Conservation (phyloP, 768 basidiomycete genomes). For the Mycena floridula region DNA sequence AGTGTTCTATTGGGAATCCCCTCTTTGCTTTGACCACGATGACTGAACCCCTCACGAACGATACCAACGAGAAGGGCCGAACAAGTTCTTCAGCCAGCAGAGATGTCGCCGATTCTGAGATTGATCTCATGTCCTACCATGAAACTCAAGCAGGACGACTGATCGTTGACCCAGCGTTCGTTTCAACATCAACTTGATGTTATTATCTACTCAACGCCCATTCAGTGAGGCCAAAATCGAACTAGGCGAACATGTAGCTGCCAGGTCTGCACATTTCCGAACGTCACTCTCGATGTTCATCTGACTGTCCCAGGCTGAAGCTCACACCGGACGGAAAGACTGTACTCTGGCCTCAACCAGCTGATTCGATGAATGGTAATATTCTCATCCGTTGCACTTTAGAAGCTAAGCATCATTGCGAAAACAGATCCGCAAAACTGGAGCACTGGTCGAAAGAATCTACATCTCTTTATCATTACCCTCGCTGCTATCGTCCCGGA, state of each 20-base stretch:
- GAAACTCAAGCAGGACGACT: slow-evolving; percentile 52
- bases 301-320: too few relatives aligned
- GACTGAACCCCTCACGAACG: too few relatives aligned
- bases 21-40: too few relatives aligned
- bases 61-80: background rate
- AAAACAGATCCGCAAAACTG: slow-evolving; percentile 28
- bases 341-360: slow-evolving; percentile 67
- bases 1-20: too few relatives aligned
- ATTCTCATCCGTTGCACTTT: slow-evolving; percentile 39
- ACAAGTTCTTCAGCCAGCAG: background rate
- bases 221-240: slow-evolving; percentile 49
- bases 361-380: slow-evolving; percentile 23
- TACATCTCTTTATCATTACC: slow-evolving; percentile 55
- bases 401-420: slow-evolving; percentile 60
- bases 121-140: slow-evolving; percentile 5
- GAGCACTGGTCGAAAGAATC: slow-evolving; percentile 43
- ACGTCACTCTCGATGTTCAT: too few relatives aligned
- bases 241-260: slow-evolving; percentile 50
- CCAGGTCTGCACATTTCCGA: too few relatives aligned
- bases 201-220: background rate
- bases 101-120: slow-evolving; percentile 8
- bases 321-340: slow-evolving; percentile 48
- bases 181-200: slow-evolving; percentile 5
- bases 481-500: slow-evolving; percentile 63
- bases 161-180: slow-evolving; percentile 56